phyloP scores from a whole-genome alignment of 2,329 filamentous ascomycete genomes.

The Chaetomiaceae sp. region DNA sequence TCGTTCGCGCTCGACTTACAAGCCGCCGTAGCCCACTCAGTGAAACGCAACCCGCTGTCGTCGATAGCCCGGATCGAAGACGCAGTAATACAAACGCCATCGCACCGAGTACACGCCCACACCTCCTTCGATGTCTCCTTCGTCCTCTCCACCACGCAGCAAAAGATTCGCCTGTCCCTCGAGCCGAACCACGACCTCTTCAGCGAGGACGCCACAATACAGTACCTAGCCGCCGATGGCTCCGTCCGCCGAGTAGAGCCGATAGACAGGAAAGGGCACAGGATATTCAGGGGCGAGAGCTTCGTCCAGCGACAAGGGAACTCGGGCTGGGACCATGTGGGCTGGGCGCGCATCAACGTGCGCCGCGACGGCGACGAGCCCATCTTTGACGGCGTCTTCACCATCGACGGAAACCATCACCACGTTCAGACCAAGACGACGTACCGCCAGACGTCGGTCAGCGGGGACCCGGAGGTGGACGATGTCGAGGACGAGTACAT shows the following conservation, averaged over 20 bases:
- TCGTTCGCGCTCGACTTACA: constrained; percentile 4
- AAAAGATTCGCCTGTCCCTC: constrained; percentile 72
- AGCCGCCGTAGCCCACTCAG: constrained; percentile 58
- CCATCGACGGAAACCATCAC: constrained; percentile 75
- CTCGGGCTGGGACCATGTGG: constrained; percentile 69
- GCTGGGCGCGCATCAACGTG: constrained; percentile 81
- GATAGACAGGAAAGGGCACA: constrained; percentile 69
- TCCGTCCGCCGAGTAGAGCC: constrained; percentile 60
- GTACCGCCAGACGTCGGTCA: constrained; percentile 68
- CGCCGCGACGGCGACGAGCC: constrained; percentile 71
- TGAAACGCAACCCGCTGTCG: constrained; percentile 69
- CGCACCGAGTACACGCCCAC: constrained; percentile 71
- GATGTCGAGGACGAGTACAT: constrained; percentile 65
- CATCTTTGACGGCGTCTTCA: constrained; percentile 87
- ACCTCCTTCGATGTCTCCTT: constrained; percentile 86
- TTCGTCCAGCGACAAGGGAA: constrained; percentile 61
- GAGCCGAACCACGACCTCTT: constrained; percentile 91
- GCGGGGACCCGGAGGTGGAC: constrained; percentile 64
- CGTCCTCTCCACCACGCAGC: constrained; percentile 59
- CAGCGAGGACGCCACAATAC: constrained; percentile 67
- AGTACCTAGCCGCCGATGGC: constrained; percentile 69
- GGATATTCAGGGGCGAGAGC: constrained; percentile 76
- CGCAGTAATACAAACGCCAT: constrained; percentile 71
- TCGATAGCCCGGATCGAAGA: constrained; percentile 70
- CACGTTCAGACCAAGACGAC: constrained; percentile 74